phyloP scores from a whole-genome alignment of 306 rosid genomes.

The Cicer cuneatum region DNA sequence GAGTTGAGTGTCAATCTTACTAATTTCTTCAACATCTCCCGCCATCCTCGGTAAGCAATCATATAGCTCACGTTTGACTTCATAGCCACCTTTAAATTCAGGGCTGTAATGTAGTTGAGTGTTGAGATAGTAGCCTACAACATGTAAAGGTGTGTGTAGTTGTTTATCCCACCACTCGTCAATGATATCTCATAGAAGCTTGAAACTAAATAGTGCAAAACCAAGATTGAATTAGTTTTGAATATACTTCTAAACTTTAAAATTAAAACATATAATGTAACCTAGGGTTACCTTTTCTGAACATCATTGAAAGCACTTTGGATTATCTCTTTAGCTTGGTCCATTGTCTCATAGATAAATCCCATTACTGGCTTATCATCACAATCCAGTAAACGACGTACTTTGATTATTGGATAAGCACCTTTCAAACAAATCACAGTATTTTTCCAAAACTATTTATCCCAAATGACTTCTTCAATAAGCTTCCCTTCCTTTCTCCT shows the following conservation, averaged over 20 bases:
- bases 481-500: no score
- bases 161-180: background rate
- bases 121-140: background rate
- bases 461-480: no score
- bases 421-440: no score
- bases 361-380: no score
- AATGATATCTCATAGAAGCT: background rate
- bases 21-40: background rate
- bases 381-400: no score
- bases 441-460: no score
- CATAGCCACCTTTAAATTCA: background rate
- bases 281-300: background rate
- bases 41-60: background rate
- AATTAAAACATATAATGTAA: background rate
- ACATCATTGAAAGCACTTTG: background rate
- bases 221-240: slow-evolving; percentile 1
- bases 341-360: no score
- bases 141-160: background rate
- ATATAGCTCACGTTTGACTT: background rate
- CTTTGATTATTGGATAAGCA: no score
- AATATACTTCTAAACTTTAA: background rate
- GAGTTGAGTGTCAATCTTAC: background rate
- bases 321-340: no score
- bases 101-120: background rate
- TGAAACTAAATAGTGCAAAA: background rate